Base-by-base conservation (phyloP, 2,329 filamentous ascomycete genomes). In the Aspergillus caelatus region DNA sequence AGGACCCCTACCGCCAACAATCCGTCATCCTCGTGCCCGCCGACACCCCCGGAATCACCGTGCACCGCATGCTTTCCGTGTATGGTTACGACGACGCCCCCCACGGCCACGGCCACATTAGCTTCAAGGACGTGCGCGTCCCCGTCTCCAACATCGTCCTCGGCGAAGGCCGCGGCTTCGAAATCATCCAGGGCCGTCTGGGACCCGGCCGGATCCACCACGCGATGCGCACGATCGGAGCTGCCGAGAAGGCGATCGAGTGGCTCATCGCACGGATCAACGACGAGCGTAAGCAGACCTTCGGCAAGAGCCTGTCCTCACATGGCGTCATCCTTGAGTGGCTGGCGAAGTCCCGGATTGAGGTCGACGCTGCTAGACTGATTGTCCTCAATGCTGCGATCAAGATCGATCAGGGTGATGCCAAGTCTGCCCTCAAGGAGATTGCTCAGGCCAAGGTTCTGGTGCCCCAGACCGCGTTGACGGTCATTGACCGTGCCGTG, bases 31-130 rank as follows among this genome's bases (percentile, higher is more conserved):
- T 98, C 32, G 95, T 98, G 19, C 92, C 94, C 2, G 88, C 91
- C 21, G 84, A 87, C 68, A 89, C 91, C 1, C 90, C 91, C 23
- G 95, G 95, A 62, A 90, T 98, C 74, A 96, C 89, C n/a, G 90
- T 98, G 71, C 87, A 97, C 80, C 90, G 95, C 70, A 97, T 97
- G 92, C 84, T 99, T 61, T 90, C 86, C 57, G 94, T 98, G 68
- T 97, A 96, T 79, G 95, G 95, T 62, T 98, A 93, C 81, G 95
- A 98, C 77, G 95, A 99, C 72, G 95, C 95, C n/a, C 95, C 95
- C 2, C 95, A 99, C 78, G 95, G 95, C 61, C 95, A 99, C 81
- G 95, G 93, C 52, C 94, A 99, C 79, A 88, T 99, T 75, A 87
- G 84, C 41, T 98, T 99, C 81, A 85, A 89, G 63, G 91, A 98